Base-by-base conservation (phyloP, 1,284 basidiomycete genomes). In the Cutaneotrichosporon cyanovorans region DNA sequence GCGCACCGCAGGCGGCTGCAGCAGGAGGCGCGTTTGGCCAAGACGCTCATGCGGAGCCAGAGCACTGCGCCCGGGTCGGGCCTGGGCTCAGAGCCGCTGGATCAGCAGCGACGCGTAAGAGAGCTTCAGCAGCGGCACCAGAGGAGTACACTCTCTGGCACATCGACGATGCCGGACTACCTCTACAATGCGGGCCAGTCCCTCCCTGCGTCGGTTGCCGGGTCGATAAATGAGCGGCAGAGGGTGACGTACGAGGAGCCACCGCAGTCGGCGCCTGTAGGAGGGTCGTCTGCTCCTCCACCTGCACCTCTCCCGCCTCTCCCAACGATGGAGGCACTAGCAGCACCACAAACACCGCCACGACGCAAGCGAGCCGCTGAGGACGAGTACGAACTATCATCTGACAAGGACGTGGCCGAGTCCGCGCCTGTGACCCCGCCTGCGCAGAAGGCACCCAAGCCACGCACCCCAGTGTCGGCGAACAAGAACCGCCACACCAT, bases 401-500 rank as follows among this genome's bases (percentile, higher is more conserved):
- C 7, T 7, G 39, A 21, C 28, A 15, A 28, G 10, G 41, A 40
- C 30, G 22, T 20, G 37, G 30, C 16, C 7, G 34, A 19, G 31
- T 16, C 19, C 3, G 40, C 35, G 20, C 49, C 40, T n/a, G 9
- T 15, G 4, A 52, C 40, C 2, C 42, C 50, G 7, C 37, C 39
- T 3, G 32, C 28, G 15, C 12, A 22, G n/a, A 36, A 10, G 2
- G 16, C 21, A 28, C 16, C 33, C 19, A 16, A 32, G 39, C 31
- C 10, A 52, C 53, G 47, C 57, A 43, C 53, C 65, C 36, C 53
- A n/a, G n/a, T 68, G 62, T 60, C 65, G 44, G 45, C 62, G 42
- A 70, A 66, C 61, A 67, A 62, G 43, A 79, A 82, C 66, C 73
- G 84, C 14, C 88, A 93, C 70, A 93, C 90, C 2, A 87, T 93